Evolutionary conservation across 345 rosid species (phyloP).

Genomic region (Eutrema yunnanense): DNA sequence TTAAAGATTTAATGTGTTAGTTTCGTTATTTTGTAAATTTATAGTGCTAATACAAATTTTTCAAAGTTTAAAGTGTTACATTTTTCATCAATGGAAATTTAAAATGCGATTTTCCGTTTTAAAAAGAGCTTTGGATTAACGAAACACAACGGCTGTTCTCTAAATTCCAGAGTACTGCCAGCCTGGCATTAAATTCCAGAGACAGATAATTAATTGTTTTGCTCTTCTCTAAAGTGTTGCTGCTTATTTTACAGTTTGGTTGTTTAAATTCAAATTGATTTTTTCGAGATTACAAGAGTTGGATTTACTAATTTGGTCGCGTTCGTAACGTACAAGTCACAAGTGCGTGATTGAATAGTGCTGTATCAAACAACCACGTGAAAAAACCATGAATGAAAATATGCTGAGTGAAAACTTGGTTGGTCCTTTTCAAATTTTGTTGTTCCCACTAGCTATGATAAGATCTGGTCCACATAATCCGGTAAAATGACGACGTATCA

Average conservation of each 20-base stretch:
- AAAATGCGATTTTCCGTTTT: neutral
- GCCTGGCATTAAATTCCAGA: neutral
- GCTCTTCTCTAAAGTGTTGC: neutral
- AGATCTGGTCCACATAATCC: constrained; percentile 17
- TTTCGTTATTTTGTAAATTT: no score
- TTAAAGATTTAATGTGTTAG: neutral
- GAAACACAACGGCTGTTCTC: neutral
- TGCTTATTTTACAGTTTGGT: neutral
- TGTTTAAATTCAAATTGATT: neutral
- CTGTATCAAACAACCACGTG: constrained; percentile 4
- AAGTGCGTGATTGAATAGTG: neutral
- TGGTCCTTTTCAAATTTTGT: neutral
- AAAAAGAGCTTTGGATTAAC: neutral
- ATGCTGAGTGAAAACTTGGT: neutral
- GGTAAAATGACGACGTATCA: neutral
- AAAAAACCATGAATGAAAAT: neutral
- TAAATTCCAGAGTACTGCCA: no score
- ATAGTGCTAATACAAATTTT: no score
- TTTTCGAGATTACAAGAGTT: neutral
- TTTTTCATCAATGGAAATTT: no score
- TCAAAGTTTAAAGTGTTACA: no score
- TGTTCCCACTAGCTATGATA: constrained; percentile 15
- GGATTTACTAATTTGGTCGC: neutral
- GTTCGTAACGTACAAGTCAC: neutral
- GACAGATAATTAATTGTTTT: neutral